Evolutionary conservation across 257 asterid genomes (phyloP).

Genomic region (Solanum pimpinellifolium): DNA sequence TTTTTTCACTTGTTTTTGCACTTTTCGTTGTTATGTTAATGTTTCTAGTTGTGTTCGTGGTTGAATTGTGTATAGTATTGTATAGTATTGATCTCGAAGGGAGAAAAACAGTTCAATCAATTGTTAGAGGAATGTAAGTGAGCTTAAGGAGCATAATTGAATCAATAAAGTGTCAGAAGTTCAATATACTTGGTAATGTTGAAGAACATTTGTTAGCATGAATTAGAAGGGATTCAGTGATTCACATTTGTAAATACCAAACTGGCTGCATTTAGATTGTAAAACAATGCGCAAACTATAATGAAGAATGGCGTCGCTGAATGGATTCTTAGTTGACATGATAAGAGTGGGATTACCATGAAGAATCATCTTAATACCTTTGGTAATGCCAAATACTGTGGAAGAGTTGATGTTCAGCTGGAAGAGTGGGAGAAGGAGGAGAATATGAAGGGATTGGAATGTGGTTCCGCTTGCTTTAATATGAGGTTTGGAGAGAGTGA

Average conservation of each 20-base stretch:
- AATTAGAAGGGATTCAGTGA: background rate
- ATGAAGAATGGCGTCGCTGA: background rate
- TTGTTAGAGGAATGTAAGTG: background rate
- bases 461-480: background rate
- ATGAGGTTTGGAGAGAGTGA: background rate
- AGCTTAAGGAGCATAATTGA: background rate
- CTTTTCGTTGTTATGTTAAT: background rate
- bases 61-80: background rate
- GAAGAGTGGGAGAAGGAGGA: background rate
- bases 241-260: background rate
- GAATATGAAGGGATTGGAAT: background rate
- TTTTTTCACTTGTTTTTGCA: background rate
- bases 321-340: background rate
- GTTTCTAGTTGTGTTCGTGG: background rate
- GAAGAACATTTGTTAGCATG: background rate
- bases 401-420: background rate
- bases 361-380: background rate
- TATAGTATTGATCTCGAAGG: background rate
- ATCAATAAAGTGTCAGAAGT: background rate
- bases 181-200: background rate
- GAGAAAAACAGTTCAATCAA: background rate
- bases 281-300: background rate
- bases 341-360: background rate
- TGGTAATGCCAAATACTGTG: background rate
- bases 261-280: background rate